These are phyloP conservation scores for Podila clonocystis DNA, from an alignment of 192 early-diverging fungal genomes.

Conservation along the genomic window DNA sequence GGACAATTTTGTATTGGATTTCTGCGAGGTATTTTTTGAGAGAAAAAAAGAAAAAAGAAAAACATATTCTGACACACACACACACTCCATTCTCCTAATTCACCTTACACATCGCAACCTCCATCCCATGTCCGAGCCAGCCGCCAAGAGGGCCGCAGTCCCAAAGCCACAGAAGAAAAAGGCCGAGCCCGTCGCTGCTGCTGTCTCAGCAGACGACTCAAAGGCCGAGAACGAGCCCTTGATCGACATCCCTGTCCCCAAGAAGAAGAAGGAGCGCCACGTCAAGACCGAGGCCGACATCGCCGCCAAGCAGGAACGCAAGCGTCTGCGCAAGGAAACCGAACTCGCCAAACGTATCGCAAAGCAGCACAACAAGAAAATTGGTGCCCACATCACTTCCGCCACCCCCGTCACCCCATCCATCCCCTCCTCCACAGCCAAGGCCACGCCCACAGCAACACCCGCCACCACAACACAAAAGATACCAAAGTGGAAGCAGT, in stretches of 20 bases:
- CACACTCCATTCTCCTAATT: not conserved
- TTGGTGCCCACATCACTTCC: not conserved
- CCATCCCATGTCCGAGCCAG: not conserved
- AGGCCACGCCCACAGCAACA: not conserved
- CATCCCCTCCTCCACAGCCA: not conserved
- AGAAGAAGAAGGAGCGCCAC: slow-evolving; percentile 49
- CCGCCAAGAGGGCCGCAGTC: not conserved
- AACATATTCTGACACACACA: not conserved
- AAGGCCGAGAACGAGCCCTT: slow-evolving; percentile 12
- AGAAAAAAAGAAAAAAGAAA: not conserved
- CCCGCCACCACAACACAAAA: slow-evolving; percentile 25
- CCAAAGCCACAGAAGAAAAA: slow-evolving; percentile 12
- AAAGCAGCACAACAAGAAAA: not conserved
- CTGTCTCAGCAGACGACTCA: not conserved
- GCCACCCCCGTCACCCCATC: too few relatives aligned
- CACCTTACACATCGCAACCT: not conserved
- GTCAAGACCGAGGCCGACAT: slow-evolving; percentile 48
- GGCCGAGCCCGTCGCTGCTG: not conserved
- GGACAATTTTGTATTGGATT: not conserved
- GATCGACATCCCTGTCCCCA: slow-evolving; percentile 44
- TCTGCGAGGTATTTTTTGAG: not conserved
- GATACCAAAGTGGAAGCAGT: slow-evolving; percentile 49
- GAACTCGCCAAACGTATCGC: slow-evolving; percentile 15
- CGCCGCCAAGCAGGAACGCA: slow-evolving; percentile 45
- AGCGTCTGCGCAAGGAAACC: slow-evolving; percentile 36